Evolutionary conservation across 2,329 filamentous ascomycete species (phyloP).

Genomic region (Diaporthe sp.): DNA sequence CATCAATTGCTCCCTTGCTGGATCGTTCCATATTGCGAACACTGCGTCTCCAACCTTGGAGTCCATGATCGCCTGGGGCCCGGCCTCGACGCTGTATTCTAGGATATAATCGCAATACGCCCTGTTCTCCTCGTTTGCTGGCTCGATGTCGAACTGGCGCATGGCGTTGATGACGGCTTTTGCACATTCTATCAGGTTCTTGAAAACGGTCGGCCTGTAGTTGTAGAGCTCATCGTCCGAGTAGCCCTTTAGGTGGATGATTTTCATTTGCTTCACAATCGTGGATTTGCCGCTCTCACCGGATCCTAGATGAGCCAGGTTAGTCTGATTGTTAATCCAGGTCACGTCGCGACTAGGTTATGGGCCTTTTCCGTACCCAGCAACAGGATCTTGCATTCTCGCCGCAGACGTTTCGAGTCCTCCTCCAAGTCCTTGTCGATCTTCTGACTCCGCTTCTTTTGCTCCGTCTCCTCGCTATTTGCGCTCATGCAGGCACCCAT

Average conservation of each 20-base stretch:
- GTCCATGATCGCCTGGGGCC: constrained; percentile 88
- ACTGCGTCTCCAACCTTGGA: constrained; percentile 85
- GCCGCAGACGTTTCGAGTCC: constrained; percentile 89
- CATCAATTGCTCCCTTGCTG: constrained; percentile 84
- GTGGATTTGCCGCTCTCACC: constrained; percentile 99
- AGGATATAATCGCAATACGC: constrained; percentile 84
- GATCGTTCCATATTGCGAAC: constrained; percentile 90
- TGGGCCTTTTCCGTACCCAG: constrained; percentile 75
- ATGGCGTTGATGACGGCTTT: constrained; percentile 94
- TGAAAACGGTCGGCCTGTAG: constrained; percentile 97
- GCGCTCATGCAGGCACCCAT: constrained; percentile 98
- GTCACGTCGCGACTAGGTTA: background rate
- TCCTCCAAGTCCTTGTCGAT: constrained; percentile 96
- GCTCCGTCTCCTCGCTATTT: constrained; percentile 86
- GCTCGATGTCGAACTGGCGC: constrained; percentile 90
- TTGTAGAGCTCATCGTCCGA: constrained; percentile 92
- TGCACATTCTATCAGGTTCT: constrained; percentile 96
- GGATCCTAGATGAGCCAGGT: constrained; percentile 75
- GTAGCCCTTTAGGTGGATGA: constrained; percentile 98
- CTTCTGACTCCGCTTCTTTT: constrained; percentile 96
- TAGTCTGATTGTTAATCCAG: constrained; percentile 2
- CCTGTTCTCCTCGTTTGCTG: constrained; percentile 77
- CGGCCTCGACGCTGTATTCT: constrained; percentile 90
- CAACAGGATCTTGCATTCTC: constrained; percentile 98
- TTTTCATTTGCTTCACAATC: constrained; percentile 99